Conservation (phyloP, 2,329 filamentous ascomycete species). For the Pseudophaeomoniella oleicola region DNA sequence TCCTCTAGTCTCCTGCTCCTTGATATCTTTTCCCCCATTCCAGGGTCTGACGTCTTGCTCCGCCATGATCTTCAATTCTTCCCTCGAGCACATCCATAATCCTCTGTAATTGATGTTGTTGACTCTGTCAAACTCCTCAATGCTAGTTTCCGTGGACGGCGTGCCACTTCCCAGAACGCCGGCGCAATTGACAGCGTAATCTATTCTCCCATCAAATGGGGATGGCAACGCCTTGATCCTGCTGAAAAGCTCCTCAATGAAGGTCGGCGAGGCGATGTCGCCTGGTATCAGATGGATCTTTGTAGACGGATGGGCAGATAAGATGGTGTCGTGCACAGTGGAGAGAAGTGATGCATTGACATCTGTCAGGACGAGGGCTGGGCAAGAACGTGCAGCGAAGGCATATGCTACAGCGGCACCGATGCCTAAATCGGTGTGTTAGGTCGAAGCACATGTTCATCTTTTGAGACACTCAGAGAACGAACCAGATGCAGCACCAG, state of each 20-base stretch:
- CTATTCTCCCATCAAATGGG: conserved; percentile 30
- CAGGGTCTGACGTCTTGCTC: conserved; percentile 22
- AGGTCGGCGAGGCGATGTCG: conserved; percentile 33
- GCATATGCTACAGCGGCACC: conserved; percentile 37
- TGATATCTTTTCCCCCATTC: not conserved
- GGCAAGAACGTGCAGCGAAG: conserved; percentile 36
- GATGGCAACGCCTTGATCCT: conserved; percentile 12
- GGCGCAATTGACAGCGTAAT: conserved; percentile 44
- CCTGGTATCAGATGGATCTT: conserved; percentile 23
- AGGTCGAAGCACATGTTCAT: no score
- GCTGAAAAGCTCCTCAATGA: conserved; percentile 23
- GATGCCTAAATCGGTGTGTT: conserved; percentile 28
- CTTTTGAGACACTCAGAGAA: no score
- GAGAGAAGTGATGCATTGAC: conserved; percentile 27
- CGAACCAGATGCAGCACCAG: conserved; percentile 19
- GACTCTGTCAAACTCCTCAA: conserved; percentile 36
- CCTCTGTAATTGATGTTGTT: conserved; percentile 42
- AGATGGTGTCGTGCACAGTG: conserved; percentile 19
- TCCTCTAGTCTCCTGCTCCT: conserved; percentile 10
- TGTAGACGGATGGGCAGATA: conserved; percentile 18
- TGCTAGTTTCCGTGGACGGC: conserved; percentile 31
- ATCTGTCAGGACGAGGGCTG: conserved; percentile 40
- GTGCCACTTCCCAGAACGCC: conserved; percentile 32
- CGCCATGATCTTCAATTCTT: conserved; percentile 31
- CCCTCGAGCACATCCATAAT: conserved; percentile 32